Base-by-base conservation (phyloP, 2,329 filamentous ascomycete species). In the Talaromyces sp. region DNA sequence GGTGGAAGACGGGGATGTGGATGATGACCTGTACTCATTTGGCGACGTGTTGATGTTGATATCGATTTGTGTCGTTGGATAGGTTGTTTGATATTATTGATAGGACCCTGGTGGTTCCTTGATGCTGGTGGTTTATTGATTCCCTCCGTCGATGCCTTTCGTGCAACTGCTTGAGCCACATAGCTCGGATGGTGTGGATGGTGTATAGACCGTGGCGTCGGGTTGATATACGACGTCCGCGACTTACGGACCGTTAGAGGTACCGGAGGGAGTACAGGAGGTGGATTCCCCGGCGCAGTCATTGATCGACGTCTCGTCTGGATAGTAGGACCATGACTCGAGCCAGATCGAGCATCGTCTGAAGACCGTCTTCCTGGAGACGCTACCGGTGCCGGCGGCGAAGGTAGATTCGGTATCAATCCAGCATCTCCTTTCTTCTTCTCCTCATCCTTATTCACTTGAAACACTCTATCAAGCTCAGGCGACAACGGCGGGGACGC, bases 221-320 rank as follows among this genome's bases (percentile, higher is more conserved):
- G 63, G 35, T 36, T 57, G 53, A 59, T 61, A 21, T 63, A 53
- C 13, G 65, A 60, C 2, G 65, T 65, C 10, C 62, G 62, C n/a
- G 70, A 69, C 57, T 68, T 64, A 41, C 61, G 63, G 4, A 70
- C 64, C 31, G 62, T 67, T 28, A 61, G 45, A 11, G 68, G 66
- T 19, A 63, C 65, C 10, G 64, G 64, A 17, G 61, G 58, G 13
- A 73, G 65, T 0, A 73, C 69, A 56, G 71, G 69, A 15, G 72
- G 70, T 1, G 71, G 70, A n/a, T 72, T 69, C 50, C 68, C 67
- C 1, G 70, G 72, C 56, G 63, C 70, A 60, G 66, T 50, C 68
- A 39, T 69, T 71, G 21, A 50, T 37, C 51, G 53, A 33, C n/a
- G 33, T 39, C 35, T 56, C 11, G 52, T 51, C 48, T 25, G 45